These are phyloP conservation scores for Exidia glandulosa DNA, from an alignment of 768 basidiomycete genomes.

Conservation along the genomic window DNA sequence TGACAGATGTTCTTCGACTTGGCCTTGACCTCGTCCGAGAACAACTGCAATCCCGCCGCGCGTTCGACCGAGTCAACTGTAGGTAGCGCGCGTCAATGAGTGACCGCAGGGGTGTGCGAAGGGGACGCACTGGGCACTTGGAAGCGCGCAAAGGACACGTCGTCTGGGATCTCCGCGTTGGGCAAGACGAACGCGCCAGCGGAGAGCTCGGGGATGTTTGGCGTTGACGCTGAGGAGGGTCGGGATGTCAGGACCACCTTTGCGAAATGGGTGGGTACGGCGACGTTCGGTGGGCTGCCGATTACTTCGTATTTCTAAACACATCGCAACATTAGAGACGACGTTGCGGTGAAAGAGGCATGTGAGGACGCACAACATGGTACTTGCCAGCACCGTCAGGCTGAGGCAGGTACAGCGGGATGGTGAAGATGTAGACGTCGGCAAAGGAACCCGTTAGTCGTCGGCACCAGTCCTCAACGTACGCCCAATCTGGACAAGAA, in stretches of 20 bases:
- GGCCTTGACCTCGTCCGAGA: constrained; percentile 68
- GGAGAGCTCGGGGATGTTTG: constrained; percentile 61
- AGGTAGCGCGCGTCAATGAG: constrained; percentile 1
- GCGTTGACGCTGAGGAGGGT: constrained; percentile 62
- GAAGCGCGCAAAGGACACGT: constrained; percentile 69
- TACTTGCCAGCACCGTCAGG: constrained; percentile 85
- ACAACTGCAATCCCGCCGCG: constrained; percentile 78
- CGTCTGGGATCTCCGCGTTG: constrained; percentile 84
- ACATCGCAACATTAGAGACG: neutral
- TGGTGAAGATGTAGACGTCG: constrained; percentile 95
- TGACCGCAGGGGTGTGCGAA: neutral
- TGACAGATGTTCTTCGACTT: constrained; percentile 80
- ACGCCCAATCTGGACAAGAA: constrained; percentile 80
- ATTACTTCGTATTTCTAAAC: constrained; percentile 92
- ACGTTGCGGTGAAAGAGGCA: constrained; percentile 2
- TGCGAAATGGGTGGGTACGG: constrained; percentile 96
- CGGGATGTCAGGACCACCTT: constrained; percentile 81
- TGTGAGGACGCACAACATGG: constrained; percentile 62
- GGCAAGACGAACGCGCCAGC: constrained; percentile 94
- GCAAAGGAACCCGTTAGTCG: constrained; percentile 75
- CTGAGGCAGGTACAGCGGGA: constrained; percentile 90
- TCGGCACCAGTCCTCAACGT: constrained; percentile 91
- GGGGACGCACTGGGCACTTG: constrained; percentile 57
- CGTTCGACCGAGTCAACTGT: constrained; percentile 87
- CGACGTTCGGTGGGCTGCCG: constrained; percentile 77